Evolutionary conservation across 1,284 basidiomycete species (phyloP).

Genomic region (Ceratobasidium sp.): DNA sequence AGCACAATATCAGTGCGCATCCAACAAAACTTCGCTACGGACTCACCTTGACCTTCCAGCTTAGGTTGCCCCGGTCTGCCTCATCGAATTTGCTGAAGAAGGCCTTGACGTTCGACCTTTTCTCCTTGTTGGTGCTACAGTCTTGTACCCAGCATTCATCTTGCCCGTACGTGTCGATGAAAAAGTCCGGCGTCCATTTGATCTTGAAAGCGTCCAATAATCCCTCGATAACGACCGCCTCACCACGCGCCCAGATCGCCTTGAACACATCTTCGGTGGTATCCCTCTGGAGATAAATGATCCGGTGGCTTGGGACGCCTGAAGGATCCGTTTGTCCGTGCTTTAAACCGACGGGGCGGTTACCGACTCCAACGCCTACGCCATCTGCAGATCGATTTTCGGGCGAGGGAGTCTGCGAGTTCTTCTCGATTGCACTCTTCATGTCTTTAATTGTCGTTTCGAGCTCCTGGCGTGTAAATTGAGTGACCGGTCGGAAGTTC

Average conservation of each 20-base stretch:
- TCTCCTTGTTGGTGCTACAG: conserved; percentile 78
- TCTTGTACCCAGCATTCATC: conserved; percentile 83
- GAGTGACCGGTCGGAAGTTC: conserved; percentile 83
- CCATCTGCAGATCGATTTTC: conserved; percentile 12
- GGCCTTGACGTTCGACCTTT: conserved; percentile 73
- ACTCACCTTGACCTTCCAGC: conserved; percentile 85
- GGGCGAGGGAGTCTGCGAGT: conserved; percentile 50
- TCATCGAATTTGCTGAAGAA: conserved; percentile 88
- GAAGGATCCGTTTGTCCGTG: conserved; percentile 60
- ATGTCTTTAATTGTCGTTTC: conserved; percentile 74
- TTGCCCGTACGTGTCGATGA: conserved; percentile 75
- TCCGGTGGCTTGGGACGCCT: conserved; percentile 53
- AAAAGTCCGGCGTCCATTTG: conserved; percentile 85
- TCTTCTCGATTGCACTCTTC: conserved; percentile 65
- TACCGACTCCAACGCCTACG: neutral
- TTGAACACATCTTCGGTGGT: conserved; percentile 75
- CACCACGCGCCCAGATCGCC: conserved; percentile 76
- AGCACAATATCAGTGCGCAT: neutral
- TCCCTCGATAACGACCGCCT: conserved; percentile 81
- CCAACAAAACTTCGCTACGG: conserved; percentile 24
- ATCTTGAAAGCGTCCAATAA: conserved; percentile 72
- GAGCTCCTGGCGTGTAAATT: conserved; percentile 78
- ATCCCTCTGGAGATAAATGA: conserved; percentile 64
- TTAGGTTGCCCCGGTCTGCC: conserved; percentile 66
- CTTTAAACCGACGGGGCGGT: conserved; percentile 61